Conservation (phyloP, 2,329 filamentous ascomycete species). For the Orbilia blumenaviensis region DNA sequence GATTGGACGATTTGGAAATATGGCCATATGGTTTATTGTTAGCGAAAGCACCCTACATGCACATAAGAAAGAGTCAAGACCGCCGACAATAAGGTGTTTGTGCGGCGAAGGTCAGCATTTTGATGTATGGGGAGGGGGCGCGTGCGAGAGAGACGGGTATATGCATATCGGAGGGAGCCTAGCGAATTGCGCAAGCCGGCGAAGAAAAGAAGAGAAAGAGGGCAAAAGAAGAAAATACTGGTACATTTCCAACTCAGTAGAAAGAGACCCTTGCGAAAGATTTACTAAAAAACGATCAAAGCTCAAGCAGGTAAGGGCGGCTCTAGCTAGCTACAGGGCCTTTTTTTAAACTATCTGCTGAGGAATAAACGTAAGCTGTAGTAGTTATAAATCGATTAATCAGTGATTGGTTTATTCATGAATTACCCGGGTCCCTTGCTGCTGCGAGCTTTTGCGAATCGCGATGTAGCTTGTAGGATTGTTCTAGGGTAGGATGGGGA, state of each 20-base stretch:
- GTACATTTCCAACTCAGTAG: neutral
- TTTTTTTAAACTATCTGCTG: neutral
- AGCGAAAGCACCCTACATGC: neutral
- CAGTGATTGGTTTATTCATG: neutral
- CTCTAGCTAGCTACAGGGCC: neutral
- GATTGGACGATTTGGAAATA: constrained; percentile 5
- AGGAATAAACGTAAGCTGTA: neutral
- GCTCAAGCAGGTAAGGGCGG: constrained; percentile 26
- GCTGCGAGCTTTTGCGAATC: neutral
- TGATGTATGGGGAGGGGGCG: neutral
- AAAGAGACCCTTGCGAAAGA: neutral
- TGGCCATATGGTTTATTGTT: constrained; percentile 19
- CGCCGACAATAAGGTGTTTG: neutral
- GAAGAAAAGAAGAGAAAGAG: neutral
- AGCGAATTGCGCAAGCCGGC: constrained; percentile 16
- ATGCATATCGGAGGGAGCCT: constrained; percentile 14
- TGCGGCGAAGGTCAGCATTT: constrained; percentile 12
- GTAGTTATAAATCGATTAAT: neutral
- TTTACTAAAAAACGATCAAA: constrained; percentile 28
- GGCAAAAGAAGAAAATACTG: neutral
- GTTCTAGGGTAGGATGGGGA: too few species aligned
- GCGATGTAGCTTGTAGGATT: neutral
- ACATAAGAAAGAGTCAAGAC: neutral
- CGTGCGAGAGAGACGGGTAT: constrained; percentile 1
- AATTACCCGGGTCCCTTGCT: neutral